Evolutionary conservation across 345 rosid species (phyloP).

Genomic region (Rhodomyrtus tomentosa): DNA sequence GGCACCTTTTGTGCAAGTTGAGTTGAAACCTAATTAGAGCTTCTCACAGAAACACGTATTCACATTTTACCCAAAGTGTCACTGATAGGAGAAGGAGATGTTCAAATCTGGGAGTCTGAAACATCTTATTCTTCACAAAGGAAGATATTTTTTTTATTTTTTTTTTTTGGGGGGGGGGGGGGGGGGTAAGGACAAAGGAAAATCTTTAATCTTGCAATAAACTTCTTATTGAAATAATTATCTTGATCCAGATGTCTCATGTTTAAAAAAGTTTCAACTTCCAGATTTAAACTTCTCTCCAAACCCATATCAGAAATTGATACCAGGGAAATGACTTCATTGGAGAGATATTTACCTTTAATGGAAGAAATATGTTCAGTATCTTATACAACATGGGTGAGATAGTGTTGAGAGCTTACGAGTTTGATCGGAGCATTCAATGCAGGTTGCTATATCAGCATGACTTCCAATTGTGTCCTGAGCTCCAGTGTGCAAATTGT

Average conservation of each 20-base stretch:
- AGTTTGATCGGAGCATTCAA: conserved; percentile 46
- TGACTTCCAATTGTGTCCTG: conserved; percentile 46
- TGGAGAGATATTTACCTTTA: background rate
- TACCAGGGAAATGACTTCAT: background rate
- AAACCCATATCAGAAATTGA: background rate
- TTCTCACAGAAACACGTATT: background rate
- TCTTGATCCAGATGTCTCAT: background rate
- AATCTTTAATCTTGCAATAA: background rate
- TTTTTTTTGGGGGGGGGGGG: too few relatives aligned
- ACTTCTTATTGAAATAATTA: background rate
- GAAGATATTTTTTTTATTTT: too few relatives aligned
- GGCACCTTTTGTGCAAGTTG: background rate
- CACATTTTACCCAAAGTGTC: background rate
- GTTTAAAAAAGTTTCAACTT: background rate
- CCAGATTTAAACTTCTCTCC: background rate
- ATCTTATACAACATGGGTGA: background rate
- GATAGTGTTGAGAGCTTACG: conserved; percentile 26
- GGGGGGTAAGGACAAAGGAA: too few relatives aligned
- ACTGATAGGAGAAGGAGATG: background rate
- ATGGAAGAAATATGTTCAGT: background rate
- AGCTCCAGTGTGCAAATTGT: conserved; percentile 46
- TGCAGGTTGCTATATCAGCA: conserved; percentile 55
- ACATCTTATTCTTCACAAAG: background rate
- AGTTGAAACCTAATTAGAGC: background rate
- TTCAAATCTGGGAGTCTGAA: background rate